phyloP scores from a whole-genome alignment of 495 filamentous ascomycete species.

The Aspergillus bertholletiae region DNA sequence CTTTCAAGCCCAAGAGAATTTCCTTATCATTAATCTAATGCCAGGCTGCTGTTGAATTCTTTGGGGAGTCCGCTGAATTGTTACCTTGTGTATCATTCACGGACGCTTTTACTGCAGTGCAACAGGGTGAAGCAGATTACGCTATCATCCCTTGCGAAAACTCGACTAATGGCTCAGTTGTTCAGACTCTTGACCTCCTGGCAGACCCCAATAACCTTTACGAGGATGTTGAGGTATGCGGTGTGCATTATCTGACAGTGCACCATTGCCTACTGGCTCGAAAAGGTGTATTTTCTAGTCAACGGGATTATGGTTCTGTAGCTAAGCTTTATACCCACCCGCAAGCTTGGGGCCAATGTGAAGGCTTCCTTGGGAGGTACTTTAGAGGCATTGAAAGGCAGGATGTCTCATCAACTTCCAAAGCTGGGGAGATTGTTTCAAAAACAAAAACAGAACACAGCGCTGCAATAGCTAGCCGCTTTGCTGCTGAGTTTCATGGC shows the following conservation, averaged over 20 bases:
- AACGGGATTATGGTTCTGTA: conserved; percentile 30
- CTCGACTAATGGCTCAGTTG: conserved; percentile 86
- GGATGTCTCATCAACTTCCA: conserved; percentile 83
- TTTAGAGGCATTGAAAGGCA: conserved; percentile 70
- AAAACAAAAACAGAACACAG: conserved; percentile 52
- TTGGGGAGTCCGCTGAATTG: conserved; percentile 51
- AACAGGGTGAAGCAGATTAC: conserved; percentile 55
- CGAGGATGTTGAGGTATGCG: conserved; percentile 66
- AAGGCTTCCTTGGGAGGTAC: conserved; percentile 61
- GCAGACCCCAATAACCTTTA: conserved; percentile 63
- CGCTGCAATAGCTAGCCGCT: conserved; percentile 73
- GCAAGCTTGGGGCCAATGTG: conserved; percentile 92
- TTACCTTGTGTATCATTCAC: conserved; percentile 53
- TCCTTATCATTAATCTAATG: conserved; percentile 12
- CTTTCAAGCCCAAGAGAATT: conserved; percentile 2
- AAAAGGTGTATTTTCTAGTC: conserved; percentile 29
- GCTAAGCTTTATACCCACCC: conserved; percentile 79
- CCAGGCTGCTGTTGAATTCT: conserved; percentile 66
- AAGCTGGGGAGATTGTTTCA: conserved; percentile 72
- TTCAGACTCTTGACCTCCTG: conserved; percentile 82
- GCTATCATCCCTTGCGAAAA: conserved; percentile 97
- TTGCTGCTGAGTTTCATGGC: conserved; percentile 65
- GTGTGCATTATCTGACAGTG: conserved; percentile 79
- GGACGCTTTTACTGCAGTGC: conserved; percentile 79
- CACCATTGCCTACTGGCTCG: conserved; percentile 76